Percentiles rank a stretch among this genome's conserved stretches.
These are phyloP conservation scores for Asterophora parasitica DNA, from an alignment of 768 basidiomycete genomes.

Conservation along the genomic window DNA sequence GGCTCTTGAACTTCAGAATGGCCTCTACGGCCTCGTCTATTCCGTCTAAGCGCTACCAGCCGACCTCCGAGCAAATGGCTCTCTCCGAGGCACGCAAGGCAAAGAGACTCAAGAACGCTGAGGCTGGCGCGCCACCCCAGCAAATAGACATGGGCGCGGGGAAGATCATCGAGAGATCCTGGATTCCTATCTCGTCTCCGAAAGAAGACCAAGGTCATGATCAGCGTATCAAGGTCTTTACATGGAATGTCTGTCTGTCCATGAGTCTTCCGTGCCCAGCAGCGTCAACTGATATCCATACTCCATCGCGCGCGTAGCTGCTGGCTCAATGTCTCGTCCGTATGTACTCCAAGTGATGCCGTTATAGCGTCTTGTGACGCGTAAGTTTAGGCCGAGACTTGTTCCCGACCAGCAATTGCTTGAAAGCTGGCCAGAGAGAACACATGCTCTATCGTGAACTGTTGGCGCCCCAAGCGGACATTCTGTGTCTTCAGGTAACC, in stretches of 20 bases:
- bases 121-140: not conserved
- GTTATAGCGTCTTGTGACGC: not conserved
- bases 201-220: constrained; percentile 16
- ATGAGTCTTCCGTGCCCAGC: constrained; percentile 6
- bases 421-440: constrained; percentile 69
- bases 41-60: constrained; percentile 14
- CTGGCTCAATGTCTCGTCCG: constrained; percentile 78
- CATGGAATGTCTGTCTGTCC: constrained; percentile 82
- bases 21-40: constrained; percentile 5
- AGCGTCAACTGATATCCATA: constrained; percentile 8
- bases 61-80: constrained; percentile 53
- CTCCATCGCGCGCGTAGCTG: constrained; percentile 48
- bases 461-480: constrained; percentile 65
- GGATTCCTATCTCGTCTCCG: constrained; percentile 29
- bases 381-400: constrained; percentile 59
- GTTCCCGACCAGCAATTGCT: constrained; percentile 81
- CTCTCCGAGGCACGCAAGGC: constrained; percentile 48
- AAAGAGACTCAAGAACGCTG: constrained; percentile 24
- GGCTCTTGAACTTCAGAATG: constrained; percentile 8
- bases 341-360: constrained; percentile 34
- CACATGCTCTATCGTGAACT: constrained; percentile 77
- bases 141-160: constrained; percentile 16
- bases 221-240: constrained; percentile 54
- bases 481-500: constrained; percentile 82
- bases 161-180: constrained; percentile 32